Conservation (phyloP, 495 filamentous ascomycete genomes). For the Lophiotrema nucula region DNA sequence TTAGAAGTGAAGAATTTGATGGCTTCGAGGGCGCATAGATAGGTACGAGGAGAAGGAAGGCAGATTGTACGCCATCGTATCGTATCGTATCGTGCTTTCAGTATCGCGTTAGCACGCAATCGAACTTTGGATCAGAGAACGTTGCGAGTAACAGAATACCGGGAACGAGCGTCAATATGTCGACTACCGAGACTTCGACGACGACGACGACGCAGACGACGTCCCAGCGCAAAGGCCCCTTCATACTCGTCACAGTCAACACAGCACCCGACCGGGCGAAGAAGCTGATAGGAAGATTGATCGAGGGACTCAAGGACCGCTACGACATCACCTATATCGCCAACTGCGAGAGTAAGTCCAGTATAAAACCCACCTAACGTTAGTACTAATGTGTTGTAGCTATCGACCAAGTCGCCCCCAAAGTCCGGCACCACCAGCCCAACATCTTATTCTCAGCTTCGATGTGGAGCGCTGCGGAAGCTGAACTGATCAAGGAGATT, state of each 20-base stretch:
- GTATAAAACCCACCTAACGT: no score
- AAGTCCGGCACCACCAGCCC: slow-evolving; percentile 50
- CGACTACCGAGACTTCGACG: no score
- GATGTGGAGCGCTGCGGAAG: slow-evolving; percentile 65
- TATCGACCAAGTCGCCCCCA: slow-evolving; percentile 53
- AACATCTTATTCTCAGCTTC: slow-evolving; percentile 64
- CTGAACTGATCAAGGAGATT: slow-evolving; percentile 54
- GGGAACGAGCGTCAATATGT: no score
- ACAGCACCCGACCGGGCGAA: slow-evolving; percentile 65
- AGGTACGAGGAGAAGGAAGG: no score
- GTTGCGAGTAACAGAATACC: no score
- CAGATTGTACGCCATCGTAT: no score
- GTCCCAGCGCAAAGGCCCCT: slow-evolving; percentile 54
- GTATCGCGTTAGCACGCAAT: no score
- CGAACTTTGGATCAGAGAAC: no score
- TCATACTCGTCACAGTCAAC: slow-evolving; percentile 66
- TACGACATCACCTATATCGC: slow-evolving; percentile 60
- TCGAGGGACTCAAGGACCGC: slow-evolving; percentile 57
- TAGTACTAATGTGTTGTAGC: background rate
- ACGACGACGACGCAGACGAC: slow-evolving; percentile 2
- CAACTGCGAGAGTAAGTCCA: slow-evolving; percentile 56
- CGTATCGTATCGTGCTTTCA: no score
- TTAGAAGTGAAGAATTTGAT: no score
- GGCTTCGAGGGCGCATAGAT: no score
- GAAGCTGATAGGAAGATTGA: slow-evolving; percentile 57